Percentiles rank a stretch among this genome's conserved stretches.
Conservation (phyloP, 1,284 basidiomycete species). For the Naganishia albida region DNA sequence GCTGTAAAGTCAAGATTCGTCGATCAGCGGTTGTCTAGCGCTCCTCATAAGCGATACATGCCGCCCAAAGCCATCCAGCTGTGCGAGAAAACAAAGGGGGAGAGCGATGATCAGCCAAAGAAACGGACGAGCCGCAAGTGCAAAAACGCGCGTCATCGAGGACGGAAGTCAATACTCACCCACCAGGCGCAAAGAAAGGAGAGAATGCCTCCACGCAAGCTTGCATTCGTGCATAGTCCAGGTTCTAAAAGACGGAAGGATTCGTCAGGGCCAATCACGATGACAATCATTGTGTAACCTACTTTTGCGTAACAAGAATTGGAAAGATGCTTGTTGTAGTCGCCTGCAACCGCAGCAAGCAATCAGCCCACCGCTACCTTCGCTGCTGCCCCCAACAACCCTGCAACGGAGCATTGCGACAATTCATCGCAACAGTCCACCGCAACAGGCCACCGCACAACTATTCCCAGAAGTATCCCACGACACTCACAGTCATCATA, state of each 20-base stretch:
- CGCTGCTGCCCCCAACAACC: no score
- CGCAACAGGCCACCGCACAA: background rate
- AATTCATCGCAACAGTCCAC: background rate
- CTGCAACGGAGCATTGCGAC: no score
- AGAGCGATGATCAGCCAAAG: no score
- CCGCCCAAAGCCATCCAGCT: conserved; percentile 72
- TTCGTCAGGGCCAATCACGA: background rate
- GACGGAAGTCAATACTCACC: no score
- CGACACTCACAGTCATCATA: conserved; percentile 47
- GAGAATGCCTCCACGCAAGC: conserved; percentile 61
- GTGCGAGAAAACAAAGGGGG: no score
- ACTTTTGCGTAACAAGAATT: conserved; percentile 44
- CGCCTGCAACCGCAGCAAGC: no score
- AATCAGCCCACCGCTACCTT: no score
- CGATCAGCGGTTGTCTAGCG: background rate
- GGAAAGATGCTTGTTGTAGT: conserved; percentile 53
- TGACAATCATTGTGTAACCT: background rate
- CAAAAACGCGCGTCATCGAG: no score
- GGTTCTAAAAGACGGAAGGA: conserved; percentile 48
- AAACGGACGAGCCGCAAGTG: no score
- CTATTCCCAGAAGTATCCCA: no score
- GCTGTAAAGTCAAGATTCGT: conserved; percentile 52
- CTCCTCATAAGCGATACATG: conserved; percentile 42
- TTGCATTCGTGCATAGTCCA: conserved; percentile 60
- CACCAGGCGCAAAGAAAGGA: conserved; percentile 64